phyloP scores from a whole-genome alignment of 2,329 filamentous ascomycete genomes.

The Ophiostoma tasmaniense region DNA sequence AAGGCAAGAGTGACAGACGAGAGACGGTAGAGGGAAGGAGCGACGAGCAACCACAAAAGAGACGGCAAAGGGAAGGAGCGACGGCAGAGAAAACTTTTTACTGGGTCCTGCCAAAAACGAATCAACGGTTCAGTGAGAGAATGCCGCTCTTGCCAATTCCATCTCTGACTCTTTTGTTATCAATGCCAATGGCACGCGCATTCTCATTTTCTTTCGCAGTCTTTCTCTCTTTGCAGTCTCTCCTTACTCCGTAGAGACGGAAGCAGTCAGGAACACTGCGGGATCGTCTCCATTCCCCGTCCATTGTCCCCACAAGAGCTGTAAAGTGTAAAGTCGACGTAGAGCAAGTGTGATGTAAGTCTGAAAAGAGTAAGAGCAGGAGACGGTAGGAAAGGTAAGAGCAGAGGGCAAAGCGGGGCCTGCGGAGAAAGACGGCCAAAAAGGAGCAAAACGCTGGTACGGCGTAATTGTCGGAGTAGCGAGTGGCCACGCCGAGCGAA shows the following conservation, averaged over 20 bases:
- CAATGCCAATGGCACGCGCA: neutral
- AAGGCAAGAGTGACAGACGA: neutral
- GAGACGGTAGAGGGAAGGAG: too few relatives aligned
- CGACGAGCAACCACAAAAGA: neutral
- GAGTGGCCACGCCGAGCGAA: neutral
- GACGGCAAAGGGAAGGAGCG: neutral
- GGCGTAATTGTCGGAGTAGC: neutral
- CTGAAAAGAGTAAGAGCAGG: neutral
- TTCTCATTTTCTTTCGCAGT: neutral
- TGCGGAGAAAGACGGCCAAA: neutral
- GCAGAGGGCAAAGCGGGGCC: neutral
- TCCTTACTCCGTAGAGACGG: neutral
- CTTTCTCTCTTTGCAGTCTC: neutral
- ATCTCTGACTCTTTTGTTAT: neutral
- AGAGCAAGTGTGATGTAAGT: neutral
- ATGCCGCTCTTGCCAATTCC: neutral
- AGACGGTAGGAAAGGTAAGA: neutral
- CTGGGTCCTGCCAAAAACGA: neutral
- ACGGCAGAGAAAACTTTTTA: neutral
- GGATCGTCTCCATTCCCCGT: neutral
- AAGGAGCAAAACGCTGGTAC: neutral
- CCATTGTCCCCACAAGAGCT: neutral
- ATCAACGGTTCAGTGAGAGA: neutral
- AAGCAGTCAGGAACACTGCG: neutral
- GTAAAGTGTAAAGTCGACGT: neutral